Conservation (phyloP, 345 rosid species). For the Hypericum perforatum region DNA sequence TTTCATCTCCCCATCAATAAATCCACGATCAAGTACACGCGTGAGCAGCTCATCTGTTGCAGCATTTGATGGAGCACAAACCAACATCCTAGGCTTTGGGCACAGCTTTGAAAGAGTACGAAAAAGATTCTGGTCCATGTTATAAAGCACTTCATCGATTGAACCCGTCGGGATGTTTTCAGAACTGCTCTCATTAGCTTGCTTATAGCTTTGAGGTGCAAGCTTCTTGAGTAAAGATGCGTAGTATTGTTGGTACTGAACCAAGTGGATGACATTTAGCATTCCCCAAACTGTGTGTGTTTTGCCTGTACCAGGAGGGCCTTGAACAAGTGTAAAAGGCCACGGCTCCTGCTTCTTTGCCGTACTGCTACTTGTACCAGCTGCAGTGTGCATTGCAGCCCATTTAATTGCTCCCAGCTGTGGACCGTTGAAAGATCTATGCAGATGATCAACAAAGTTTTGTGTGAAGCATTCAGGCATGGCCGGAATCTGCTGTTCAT, state of each 20-base stretch:
- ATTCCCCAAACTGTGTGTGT: conserved; percentile 99
- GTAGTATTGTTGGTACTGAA: conserved; percentile 97
- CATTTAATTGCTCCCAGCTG: conserved; percentile 92
- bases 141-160: conserved; percentile 97
- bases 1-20: conserved; percentile 99
- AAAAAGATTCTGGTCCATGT: conserved; percentile 93
- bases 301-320: conserved; percentile 99
- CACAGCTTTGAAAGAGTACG: conserved; percentile 94
- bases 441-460: conserved; percentile 67
- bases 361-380: conserved; percentile 81
- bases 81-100: conserved; percentile 95
- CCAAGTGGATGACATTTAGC: conserved; percentile 98
- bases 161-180: conserved; percentile 65
- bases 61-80: conserved; percentile 99
- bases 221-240: conserved; percentile 85
- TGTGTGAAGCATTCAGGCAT: conserved; percentile 95
- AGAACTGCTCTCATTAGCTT: conserved; percentile 56
- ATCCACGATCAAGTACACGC: conserved; percentile 98
- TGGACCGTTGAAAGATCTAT: conserved; percentile 75
- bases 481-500: conserved; percentile 80
- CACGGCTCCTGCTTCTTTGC: conserved; percentile 91
- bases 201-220: conserved; percentile 97
- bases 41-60: conserved; percentile 97
- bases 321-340: conserved; percentile 99
- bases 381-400: conserved; percentile 99